These are phyloP conservation scores for Saitozyma sp. DNA, from an alignment of 768 basidiomycete species.

Conservation along the genomic window DNA sequence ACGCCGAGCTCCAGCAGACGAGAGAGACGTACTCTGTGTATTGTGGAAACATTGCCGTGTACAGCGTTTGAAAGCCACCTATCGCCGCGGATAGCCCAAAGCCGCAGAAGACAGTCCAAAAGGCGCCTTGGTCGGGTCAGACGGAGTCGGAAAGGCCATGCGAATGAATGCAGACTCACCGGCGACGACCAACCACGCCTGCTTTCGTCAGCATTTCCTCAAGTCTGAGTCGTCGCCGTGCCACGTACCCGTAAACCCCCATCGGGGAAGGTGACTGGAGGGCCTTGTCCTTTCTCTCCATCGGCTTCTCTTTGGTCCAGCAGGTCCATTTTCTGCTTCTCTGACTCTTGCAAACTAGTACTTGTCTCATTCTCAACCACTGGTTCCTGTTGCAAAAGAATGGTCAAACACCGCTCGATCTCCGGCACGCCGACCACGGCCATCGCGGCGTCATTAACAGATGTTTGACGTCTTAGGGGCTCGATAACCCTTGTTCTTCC, in stretches of 20 bases:
- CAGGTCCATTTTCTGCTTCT: not conserved
- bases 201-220: too few relatives aligned
- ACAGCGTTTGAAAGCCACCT: slow-evolving; percentile 24
- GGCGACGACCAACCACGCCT: slow-evolving; percentile 20
- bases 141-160: not conserved
- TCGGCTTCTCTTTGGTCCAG: not conserved
- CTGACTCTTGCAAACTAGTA: not conserved
- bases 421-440: too few relatives aligned
- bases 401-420: too few relatives aligned
- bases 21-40: not conserved
- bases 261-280: not conserved
- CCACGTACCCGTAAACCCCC: too few relatives aligned
- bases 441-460: not conserved
- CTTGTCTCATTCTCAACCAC: not conserved
- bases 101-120: slow-evolving; percentile 8
- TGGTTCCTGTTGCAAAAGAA: not conserved
- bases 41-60: slow-evolving; percentile 7
- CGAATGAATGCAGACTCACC: slow-evolving; percentile 6
- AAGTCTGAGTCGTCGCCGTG: too few relatives aligned
- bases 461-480: not conserved
- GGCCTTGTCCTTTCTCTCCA: not conserved
- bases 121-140: not conserved
- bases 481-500: too few relatives aligned
- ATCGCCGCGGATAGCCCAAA: slow-evolving; percentile 14
- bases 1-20: too few relatives aligned